A percentile compares a stretch with the other conserved stretches of the same genome.
Conservation (phyloP, 306 rosid species). For the Senna tora region DNA sequence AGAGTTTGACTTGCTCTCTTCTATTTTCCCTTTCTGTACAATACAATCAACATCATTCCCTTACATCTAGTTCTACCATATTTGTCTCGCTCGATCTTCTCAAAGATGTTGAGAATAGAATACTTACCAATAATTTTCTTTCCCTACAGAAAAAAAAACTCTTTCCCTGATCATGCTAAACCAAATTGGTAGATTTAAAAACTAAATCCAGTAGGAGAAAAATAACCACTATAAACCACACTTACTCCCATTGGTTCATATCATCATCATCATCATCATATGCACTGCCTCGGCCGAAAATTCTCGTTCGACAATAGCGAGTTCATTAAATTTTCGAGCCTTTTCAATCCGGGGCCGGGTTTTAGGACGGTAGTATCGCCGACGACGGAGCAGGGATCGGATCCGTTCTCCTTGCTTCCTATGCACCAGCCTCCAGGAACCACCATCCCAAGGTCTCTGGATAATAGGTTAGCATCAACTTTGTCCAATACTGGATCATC, state of each 20-base stretch:
- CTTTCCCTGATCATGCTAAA: not conserved
- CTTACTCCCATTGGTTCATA: conserved; percentile 23
- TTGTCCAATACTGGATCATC: conserved; percentile 81
- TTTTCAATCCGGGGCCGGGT: conserved; percentile 78
- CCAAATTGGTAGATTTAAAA: not conserved
- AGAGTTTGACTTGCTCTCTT: no score
- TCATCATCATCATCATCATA: no score
- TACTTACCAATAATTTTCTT: not conserved
- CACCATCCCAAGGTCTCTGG: conserved; percentile 64
- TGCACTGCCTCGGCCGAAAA: conserved; percentile 85
- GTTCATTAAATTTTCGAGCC: conserved; percentile 74
- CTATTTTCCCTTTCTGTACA: no score
- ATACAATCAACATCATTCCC: no score
- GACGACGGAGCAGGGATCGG: conserved; percentile 72
- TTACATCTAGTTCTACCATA: not conserved
- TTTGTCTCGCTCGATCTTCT: not conserved
- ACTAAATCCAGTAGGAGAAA: not conserved
- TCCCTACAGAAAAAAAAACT: not conserved
- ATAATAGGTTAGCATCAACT: conserved; percentile 73
- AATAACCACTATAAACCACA: not conserved
- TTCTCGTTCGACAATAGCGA: conserved; percentile 67
- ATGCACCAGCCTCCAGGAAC: conserved; percentile 99
- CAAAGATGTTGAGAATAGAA: not conserved
- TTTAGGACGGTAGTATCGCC: conserved; percentile 69
- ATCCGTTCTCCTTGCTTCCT: conserved; percentile 78